phyloP scores from a whole-genome alignment of 2,329 filamentous ascomycete species.

The Fusarium nelsonii region DNA sequence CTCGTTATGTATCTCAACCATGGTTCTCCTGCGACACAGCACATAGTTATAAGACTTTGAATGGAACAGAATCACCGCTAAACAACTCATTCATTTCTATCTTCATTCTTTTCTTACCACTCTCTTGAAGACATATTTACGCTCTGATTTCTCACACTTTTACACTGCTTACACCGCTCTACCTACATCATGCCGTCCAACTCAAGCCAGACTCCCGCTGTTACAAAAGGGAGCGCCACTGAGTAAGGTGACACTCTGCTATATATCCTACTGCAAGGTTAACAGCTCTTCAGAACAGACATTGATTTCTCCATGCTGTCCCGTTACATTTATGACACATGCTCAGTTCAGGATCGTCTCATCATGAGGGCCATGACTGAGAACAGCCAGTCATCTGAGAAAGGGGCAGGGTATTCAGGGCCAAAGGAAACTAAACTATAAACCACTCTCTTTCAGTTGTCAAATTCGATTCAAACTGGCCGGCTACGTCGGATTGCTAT shows the following conservation, averaged over 20 bases:
- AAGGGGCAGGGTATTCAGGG: not conserved
- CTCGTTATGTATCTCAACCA: not conserved
- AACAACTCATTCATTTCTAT: not conserved
- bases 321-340: constrained; percentile 13
- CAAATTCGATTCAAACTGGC: not conserved
- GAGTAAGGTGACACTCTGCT: constrained; percentile 5
- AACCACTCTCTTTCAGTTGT: not conserved
- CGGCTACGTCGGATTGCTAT: not conserved
- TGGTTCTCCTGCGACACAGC: constrained; percentile 2
- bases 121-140: not conserved
- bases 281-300: not conserved
- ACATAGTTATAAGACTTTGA: not conserved
- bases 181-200: constrained; percentile 16
- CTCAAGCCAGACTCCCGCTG: not conserved
- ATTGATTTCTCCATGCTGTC: not conserved
- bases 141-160: not conserved
- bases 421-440: constrained; percentile 10
- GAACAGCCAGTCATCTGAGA: not conserved
- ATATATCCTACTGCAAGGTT: not conserved
- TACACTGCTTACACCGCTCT: not conserved
- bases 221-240: not conserved
- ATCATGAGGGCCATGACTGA: constrained; percentile 4
- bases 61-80: constrained; percentile 9
- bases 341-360: constrained; percentile 16
- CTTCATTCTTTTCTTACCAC: not conserved